phyloP scores from a whole-genome alignment of 257 asterid genomes.

The Gentiana dahurica region DNA sequence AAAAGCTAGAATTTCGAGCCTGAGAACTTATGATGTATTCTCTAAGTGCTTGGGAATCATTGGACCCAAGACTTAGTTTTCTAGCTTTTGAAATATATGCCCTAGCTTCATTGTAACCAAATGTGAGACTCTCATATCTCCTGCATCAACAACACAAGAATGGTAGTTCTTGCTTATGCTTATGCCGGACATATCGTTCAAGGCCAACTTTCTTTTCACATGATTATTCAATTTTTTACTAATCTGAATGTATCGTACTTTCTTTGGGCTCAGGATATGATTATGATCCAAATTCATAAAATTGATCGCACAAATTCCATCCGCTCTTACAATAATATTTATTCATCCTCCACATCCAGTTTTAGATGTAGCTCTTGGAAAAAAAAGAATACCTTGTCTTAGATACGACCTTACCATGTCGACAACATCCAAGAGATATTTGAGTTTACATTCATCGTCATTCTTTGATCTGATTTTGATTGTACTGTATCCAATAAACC shows the following conservation, averaged over 20 bases:
- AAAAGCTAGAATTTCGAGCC: slow-evolving; percentile 44
- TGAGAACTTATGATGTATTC: slow-evolving; percentile 54
- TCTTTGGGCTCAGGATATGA: slow-evolving; percentile 50
- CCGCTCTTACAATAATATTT: slow-evolving; percentile 45
- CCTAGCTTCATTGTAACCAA: too few relatives aligned
- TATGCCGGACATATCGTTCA: slow-evolving; percentile 32
- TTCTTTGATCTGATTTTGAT: slow-evolving; percentile 59
- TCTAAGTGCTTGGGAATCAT: slow-evolving; percentile 45
- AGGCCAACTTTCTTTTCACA: slow-evolving; percentile 22
- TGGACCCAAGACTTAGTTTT: slow-evolving; percentile 43
- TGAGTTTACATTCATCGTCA: slow-evolving; percentile 53
- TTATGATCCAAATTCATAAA: slow-evolving; percentile 52
- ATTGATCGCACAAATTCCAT: slow-evolving; percentile 44
- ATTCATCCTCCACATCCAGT: slow-evolving; percentile 63
- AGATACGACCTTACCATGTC: slow-evolving; percentile 49
- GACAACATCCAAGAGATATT: slow-evolving; percentile 11
- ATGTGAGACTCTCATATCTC: neutral
- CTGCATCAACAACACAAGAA: slow-evolving; percentile 5
- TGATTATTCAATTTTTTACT: slow-evolving; percentile 40
- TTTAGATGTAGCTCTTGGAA: slow-evolving; percentile 58
- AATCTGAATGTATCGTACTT: slow-evolving; percentile 41
- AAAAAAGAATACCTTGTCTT: slow-evolving; percentile 47
- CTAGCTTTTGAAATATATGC: slow-evolving; percentile 20
- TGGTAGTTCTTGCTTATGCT: slow-evolving; percentile 50
- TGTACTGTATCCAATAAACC: slow-evolving; percentile 52